phyloP scores from a whole-genome alignment of 768 basidiomycete genomes.

The Leccinellum albellum region DNA sequence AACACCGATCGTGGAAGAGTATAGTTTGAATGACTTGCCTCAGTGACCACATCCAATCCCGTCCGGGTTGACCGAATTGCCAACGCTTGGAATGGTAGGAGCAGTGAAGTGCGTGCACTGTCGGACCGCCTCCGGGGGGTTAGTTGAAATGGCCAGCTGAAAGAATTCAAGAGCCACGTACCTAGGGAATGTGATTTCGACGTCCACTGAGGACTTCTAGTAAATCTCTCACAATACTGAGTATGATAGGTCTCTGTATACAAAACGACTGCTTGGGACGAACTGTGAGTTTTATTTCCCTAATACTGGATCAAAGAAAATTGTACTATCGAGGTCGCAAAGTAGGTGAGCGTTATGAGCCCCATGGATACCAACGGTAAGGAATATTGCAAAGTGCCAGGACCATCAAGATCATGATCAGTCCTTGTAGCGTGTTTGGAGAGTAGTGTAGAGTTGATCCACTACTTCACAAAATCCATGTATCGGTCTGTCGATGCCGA shows the following conservation, averaged over 20 bases:
- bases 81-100: neutral
- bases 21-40: neutral
- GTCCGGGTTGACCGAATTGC: neutral
- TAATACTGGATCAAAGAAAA: neutral
- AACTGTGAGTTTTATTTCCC: neutral
- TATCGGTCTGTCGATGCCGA: neutral
- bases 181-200: neutral
- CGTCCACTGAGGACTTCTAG: too few species aligned
- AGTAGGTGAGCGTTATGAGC: neutral
- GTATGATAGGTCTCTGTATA: too few species aligned
- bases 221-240: too few species aligned
- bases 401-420: constrained; percentile 4
- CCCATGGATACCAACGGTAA: neutral
- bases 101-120: neutral
- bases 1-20: neutral
- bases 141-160: neutral
- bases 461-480: neutral
- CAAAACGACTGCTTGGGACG: neutral
- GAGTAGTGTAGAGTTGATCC: neutral
- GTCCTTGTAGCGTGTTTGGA: neutral
- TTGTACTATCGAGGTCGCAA: neutral
- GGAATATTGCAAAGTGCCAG: neutral
- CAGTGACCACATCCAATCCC: neutral
- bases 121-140: neutral
- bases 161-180: neutral